These are phyloP conservation scores for Arctium minus DNA, from an alignment of 129 eudicot species.

Conservation along the genomic window DNA sequence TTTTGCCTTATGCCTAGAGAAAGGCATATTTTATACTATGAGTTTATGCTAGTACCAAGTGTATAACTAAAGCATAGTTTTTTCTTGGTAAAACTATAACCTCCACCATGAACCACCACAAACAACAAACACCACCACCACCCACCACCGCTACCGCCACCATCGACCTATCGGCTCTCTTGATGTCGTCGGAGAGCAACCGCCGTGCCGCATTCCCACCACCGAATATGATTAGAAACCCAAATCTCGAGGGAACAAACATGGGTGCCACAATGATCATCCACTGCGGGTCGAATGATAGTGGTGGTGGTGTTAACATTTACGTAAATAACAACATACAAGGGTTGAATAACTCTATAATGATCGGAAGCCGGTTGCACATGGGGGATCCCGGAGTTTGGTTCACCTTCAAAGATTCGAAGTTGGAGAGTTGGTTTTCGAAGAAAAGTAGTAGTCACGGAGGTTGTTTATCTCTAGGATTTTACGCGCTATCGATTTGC, in stretches of 20 bases:
- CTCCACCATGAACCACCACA: constrained; percentile 46
- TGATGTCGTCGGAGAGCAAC: constrained; percentile 35
- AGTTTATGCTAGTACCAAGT: constrained; percentile 4
- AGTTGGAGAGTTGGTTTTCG: constrained; percentile 33
- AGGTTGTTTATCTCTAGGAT: constrained; percentile 1
- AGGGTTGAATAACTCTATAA: constrained; percentile 64
- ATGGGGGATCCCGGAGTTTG: constrained; percentile 68
- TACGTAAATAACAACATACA: constrained; percentile 64
- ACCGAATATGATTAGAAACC: constrained; percentile 17
- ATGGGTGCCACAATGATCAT: constrained; percentile 55
- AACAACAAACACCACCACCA: constrained; percentile 15
- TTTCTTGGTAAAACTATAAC: constrained; percentile 15
- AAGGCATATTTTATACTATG: constrained; percentile 20
- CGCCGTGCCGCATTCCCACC: constrained; percentile 19
- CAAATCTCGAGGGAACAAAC: constrained; percentile 44
- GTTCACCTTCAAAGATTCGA: constrained; percentile 35
- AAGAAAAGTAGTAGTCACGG: constrained; percentile 9
- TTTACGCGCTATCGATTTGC: constrained; percentile 11
- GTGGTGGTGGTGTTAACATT: constrained; percentile 51
- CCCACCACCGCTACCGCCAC: neutral
- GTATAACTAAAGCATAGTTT: constrained; percentile 35
- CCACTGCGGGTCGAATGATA: constrained; percentile 30
- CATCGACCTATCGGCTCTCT: constrained; percentile 24
- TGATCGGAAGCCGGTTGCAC: constrained; percentile 64
- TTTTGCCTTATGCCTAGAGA: constrained; percentile 44